A percentile compares a stretch with the other conserved stretches of the same genome.
Conservation (phyloP, 148 eudicot species). For the Silene uniflora region DNA sequence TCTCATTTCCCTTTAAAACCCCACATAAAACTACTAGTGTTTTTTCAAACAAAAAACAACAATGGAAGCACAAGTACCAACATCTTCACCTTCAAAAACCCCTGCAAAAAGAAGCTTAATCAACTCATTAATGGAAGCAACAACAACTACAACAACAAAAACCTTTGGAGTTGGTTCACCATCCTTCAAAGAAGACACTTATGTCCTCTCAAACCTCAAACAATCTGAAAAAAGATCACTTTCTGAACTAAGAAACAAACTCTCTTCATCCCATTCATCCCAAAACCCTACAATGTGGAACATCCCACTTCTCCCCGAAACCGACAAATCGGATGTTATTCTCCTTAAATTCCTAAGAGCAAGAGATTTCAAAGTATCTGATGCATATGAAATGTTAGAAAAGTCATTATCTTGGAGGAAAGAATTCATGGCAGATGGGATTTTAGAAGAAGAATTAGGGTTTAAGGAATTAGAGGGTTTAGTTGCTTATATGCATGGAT, state of each 20-base stretch:
- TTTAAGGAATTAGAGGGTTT: constrained; percentile 75
- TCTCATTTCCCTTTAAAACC: constrained; percentile 5
- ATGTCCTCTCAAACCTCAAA: constrained; percentile 54
- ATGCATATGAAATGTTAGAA: constrained; percentile 54
- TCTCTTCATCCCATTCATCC: constrained; percentile 28
- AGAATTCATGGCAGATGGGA: constrained; percentile 55
- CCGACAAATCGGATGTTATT: constrained; percentile 57
- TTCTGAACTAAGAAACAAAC: constrained; percentile 44
- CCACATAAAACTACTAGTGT: too few relatives aligned
- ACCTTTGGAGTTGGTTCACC: constrained; percentile 33
- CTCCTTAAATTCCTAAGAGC: constrained; percentile 83
- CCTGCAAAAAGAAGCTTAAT: constrained; percentile 41
- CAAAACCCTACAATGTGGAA: constrained; percentile 60
- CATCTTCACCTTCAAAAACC: constrained; percentile 28
- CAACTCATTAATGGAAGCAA: constrained; percentile 55
- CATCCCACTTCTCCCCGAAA: constrained; percentile 35
- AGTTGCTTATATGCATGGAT: constrained; percentile 90
- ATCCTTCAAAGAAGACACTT: constrained; percentile 82
- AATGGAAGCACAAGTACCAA: constrained; percentile 10
- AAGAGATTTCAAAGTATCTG: constrained; percentile 59
- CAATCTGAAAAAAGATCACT: constrained; percentile 55
- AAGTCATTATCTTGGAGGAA: constrained; percentile 59
- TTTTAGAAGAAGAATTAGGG: constrained; percentile 64
- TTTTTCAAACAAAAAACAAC: not conserved
- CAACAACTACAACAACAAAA: constrained; percentile 27